Base-by-base conservation (phyloP, 2,329 filamentous ascomycete genomes). In the Exophiala phaeomuriformis region DNA sequence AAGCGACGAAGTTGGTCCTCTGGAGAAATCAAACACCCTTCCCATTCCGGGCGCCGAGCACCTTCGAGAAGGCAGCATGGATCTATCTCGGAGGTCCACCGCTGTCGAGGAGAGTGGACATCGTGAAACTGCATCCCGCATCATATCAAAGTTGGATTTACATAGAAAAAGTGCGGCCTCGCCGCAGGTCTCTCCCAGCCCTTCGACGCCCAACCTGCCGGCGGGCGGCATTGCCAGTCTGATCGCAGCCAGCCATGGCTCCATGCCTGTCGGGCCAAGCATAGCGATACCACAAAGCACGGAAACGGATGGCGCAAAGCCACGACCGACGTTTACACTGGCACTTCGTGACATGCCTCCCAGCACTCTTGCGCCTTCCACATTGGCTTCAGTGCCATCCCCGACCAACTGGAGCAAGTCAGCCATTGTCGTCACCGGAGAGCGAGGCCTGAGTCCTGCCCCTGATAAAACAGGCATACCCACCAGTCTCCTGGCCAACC, bases 101-200 rank as follows among this genome's bases (percentile, higher is more conserved):
- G 73, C 80, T 10, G 64, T 68, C 64, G 88, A 91, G 41, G 82
- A 84, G 31, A 87, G 93, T 64, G 83, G 82, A 59, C 80, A 84
- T 53, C 80, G 86, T 57, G 90, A 94, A 56, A 89, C 93, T 68
- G 86, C 88, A 5, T 82, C 88, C 19, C 83, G 90, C 56, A 89
- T 97, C 59, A 96, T 96, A 68, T 88, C 94, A 67, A 95, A 90
- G 69, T 78, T 96, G 42, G 91, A 96, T 68, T 76, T 95, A 53
- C 88, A 94, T 68, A 83, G 91, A 60, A 94, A 91, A 66, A 77
- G 84, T 12, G 69, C 66, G 36, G 81, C 83, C 4, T 80, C 84
- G 56, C 71, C 71, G 31, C 71, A 72, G 56, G 64, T 69, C 12
- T 70, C 70, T 62, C 46, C 67, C 49, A 72, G 72, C 29, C 69